phyloP scores from a whole-genome alignment of 306 rosid genomes.

The Trifolium dubium region DNA sequence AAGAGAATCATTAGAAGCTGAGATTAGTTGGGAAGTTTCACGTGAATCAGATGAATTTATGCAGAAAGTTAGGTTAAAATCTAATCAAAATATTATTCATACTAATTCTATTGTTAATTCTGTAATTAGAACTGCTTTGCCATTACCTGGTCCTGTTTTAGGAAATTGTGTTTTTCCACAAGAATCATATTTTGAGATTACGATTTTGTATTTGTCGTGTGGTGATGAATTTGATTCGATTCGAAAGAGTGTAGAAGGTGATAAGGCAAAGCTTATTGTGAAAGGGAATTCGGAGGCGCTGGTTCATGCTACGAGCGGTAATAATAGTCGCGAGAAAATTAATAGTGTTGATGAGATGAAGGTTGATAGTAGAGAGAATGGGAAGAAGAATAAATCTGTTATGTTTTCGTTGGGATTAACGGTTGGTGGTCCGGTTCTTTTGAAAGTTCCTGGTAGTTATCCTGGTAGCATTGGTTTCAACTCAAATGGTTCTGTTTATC shows the following conservation, averaged over 20 bases:
- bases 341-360: constrained; percentile 64
- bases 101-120: constrained; percentile 50
- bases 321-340: constrained; percentile 41
- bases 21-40: constrained; percentile 85
- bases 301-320: constrained; percentile 55
- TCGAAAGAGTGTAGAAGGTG: constrained; percentile 64
- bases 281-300: constrained; percentile 67
- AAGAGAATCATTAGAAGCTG: constrained; percentile 58
- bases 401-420: constrained; percentile 74
- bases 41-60: constrained; percentile 82
- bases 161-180: constrained; percentile 78
- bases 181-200: constrained; percentile 92
- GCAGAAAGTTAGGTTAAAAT: constrained; percentile 81
- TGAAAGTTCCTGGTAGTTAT: constrained; percentile 80
- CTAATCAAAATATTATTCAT: constrained; percentile 25
- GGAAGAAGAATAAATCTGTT: constrained; percentile 49
- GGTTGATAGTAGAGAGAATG: constrained; percentile 49
- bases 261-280: constrained; percentile 67
- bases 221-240: constrained; percentile 49
- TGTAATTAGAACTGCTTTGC: constrained; percentile 68
- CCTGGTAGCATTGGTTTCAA: constrained; percentile 91
- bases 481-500: constrained; percentile 86
- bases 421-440: constrained; percentile 59
- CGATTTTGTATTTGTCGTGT: constrained; percentile 52
- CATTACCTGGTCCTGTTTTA: constrained; percentile 85